A percentile compares a stretch with the other conserved stretches of the same genome.
These are phyloP conservation scores for Athelia sp. DNA, from an alignment of 1,284 basidiomycete species.

Conservation along the genomic window DNA sequence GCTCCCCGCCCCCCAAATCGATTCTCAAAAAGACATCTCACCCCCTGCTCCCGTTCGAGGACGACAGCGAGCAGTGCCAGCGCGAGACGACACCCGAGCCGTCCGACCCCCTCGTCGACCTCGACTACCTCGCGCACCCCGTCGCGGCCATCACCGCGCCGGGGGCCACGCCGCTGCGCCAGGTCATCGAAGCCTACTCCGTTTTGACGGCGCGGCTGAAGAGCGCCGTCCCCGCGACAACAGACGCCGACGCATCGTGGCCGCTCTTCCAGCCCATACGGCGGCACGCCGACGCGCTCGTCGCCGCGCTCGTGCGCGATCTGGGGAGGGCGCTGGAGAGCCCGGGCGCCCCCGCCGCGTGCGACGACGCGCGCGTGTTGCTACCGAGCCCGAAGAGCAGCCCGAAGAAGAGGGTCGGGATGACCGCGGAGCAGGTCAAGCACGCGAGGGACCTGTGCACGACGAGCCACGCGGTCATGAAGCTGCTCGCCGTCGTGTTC, in stretches of 20 bases:
- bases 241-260: slow-evolving; percentile 56
- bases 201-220: slow-evolving; percentile 61
- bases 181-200: slow-evolving; percentile 69
- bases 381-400: slow-evolving; percentile 43
- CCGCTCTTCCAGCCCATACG: slow-evolving; percentile 66
- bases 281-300: slow-evolving; percentile 42
- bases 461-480: slow-evolving; percentile 61
- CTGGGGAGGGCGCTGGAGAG: slow-evolving; percentile 57
- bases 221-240: slow-evolving; percentile 37
- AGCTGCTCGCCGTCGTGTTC: slow-evolving; percentile 54
- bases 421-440: slow-evolving; percentile 72
- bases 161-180: slow-evolving; percentile 33
- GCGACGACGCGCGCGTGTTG: slow-evolving; percentile 22
- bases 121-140: slow-evolving; percentile 57
- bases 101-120: slow-evolving; percentile 54
- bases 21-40: slow-evolving; percentile 54
- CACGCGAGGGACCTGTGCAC: slow-evolving; percentile 72
- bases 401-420: slow-evolving; percentile 57
- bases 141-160: slow-evolving; percentile 51
- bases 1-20: slow-evolving; percentile 45
- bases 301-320: slow-evolving; percentile 55
- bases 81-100: slow-evolving; percentile 72
- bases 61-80: slow-evolving; percentile 15
- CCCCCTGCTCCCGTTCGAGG: slow-evolving; percentile 23
- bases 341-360: slow-evolving; percentile 33